Evolutionary conservation across 2,329 filamentous ascomycete genomes (phyloP).

Genomic region (Alternaria dauci): DNA sequence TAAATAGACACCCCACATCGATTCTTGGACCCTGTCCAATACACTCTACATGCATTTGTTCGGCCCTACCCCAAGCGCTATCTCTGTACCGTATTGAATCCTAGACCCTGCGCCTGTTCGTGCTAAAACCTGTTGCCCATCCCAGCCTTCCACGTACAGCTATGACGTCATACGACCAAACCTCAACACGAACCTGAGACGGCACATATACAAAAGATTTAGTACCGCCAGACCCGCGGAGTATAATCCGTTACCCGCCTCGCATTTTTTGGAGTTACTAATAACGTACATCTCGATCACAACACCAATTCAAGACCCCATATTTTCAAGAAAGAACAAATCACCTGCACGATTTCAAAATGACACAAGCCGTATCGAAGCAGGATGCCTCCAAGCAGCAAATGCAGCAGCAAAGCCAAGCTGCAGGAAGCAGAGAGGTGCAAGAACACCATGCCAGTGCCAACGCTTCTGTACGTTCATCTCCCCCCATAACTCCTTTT

Average conservation of each 20-base stretch:
- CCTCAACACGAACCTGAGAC: conserved; percentile 8
- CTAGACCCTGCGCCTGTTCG: conserved; percentile 14
- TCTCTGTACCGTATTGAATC: conserved; percentile 1
- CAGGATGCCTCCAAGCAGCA: conserved; percentile 25
- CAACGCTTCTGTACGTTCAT: conserved; percentile 38
- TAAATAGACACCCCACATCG: conserved; percentile 1
- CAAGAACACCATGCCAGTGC: conserved; percentile 44
- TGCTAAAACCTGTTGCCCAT: conserved; percentile 14
- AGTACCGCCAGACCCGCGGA: neutral
- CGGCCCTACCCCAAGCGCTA: neutral
- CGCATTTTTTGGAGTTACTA: neutral
- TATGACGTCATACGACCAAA: conserved; percentile 30
- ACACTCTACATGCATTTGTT: neutral
- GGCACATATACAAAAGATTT: conserved; percentile 11
- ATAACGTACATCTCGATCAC: neutral
- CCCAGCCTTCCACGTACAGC: conserved; percentile 8
- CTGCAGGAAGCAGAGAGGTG: conserved; percentile 33
- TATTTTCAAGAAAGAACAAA: no score
- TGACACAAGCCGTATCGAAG: conserved; percentile 36
- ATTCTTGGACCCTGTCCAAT: neutral
- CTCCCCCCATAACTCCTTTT: no score
- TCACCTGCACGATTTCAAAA: conserved; percentile 12
- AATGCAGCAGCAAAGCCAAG: conserved; percentile 32
- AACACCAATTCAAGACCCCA: neutral
- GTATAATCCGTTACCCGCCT: neutral